Conservation (phyloP, 116 monocot species). For the Iris pallida region DNA sequence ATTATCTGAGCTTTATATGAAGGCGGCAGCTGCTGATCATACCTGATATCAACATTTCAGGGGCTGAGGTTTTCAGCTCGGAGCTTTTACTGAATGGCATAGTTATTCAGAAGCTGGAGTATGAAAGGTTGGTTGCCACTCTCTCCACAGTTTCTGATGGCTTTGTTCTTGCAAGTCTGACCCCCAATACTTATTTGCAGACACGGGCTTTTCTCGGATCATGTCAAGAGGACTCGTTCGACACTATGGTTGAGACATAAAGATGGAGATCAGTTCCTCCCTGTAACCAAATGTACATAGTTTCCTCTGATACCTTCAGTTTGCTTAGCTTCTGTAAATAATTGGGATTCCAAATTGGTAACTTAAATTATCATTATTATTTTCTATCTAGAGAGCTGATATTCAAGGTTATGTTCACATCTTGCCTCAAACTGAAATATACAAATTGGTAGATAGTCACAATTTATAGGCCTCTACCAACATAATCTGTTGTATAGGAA, state of each 20-base stretch:
- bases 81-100: constrained; percentile 90
- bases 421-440: too few relatives aligned
- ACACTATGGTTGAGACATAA: constrained; percentile 49
- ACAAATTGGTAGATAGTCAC: too few relatives aligned
- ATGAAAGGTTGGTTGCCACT: constrained; percentile 42
- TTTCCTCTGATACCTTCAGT: not conserved
- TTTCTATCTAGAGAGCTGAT: too few relatives aligned
- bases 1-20: too few relatives aligned
- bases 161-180: too few relatives aligned
- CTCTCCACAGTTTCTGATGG: too few relatives aligned
- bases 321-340: not conserved
- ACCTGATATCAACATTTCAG: constrained; percentile 25
- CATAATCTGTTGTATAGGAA: too few relatives aligned
- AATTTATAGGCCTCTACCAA: too few relatives aligned
- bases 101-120: constrained; percentile 83
- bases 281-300: constrained; percentile 47
- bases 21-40: too few relatives aligned
- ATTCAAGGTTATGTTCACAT: too few relatives aligned
- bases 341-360: too few relatives aligned
- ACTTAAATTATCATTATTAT: too few relatives aligned
- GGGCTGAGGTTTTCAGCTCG: constrained; percentile 56
- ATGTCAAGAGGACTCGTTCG: constrained; percentile 49
- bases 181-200: constrained; percentile 22
- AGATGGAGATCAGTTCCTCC: constrained; percentile 22
- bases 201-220: constrained; percentile 64